phyloP scores from a whole-genome alignment of 768 basidiomycete genomes.

The Heimioporus sp. region DNA sequence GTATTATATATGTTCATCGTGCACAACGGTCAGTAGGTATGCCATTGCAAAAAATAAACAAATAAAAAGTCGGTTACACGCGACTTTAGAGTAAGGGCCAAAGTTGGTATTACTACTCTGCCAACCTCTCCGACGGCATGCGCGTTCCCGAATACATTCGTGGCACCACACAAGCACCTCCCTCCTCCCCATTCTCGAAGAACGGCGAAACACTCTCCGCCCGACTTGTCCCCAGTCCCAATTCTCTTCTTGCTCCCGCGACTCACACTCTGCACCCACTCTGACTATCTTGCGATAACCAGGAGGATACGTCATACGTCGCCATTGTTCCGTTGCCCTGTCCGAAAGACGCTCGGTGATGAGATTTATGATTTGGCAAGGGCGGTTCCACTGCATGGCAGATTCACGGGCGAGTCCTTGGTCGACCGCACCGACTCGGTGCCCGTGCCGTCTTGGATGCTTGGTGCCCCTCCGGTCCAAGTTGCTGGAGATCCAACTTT shows the following conservation, averaged over 20 bases:
- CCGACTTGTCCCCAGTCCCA: slow-evolving; percentile 67
- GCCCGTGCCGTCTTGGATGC: slow-evolving; percentile 51
- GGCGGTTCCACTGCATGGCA: slow-evolving; percentile 45
- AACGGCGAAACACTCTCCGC: slow-evolving; percentile 85
- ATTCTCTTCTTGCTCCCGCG: slow-evolving; percentile 47
- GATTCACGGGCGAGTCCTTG: slow-evolving; percentile 34
- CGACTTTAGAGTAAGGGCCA: not conserved
- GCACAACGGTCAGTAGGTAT: too few species aligned
- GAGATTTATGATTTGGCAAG: slow-evolving; percentile 47
- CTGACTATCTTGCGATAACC: slow-evolving; percentile 30
- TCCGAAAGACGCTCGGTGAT: slow-evolving; percentile 75
- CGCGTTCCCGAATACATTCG: slow-evolving; percentile 67
- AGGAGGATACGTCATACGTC: slow-evolving; percentile 18
- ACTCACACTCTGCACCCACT: slow-evolving; percentile 29
- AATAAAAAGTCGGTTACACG: not conserved
- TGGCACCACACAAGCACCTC: slow-evolving; percentile 66
- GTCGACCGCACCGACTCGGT: slow-evolving; percentile 47
- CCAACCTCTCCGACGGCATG: slow-evolving; percentile 37
- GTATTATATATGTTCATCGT: too few species aligned
- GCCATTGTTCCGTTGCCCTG: slow-evolving; percentile 55
- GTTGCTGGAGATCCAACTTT: not conserved
- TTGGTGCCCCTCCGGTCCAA: slow-evolving; percentile 25
- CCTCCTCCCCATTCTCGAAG: slow-evolving; percentile 64
- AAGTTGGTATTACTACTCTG: not conserved
- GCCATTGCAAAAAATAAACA: not conserved